phyloP scores from a whole-genome alignment of 129 eudicot species.

The Daucus carota region DNA sequence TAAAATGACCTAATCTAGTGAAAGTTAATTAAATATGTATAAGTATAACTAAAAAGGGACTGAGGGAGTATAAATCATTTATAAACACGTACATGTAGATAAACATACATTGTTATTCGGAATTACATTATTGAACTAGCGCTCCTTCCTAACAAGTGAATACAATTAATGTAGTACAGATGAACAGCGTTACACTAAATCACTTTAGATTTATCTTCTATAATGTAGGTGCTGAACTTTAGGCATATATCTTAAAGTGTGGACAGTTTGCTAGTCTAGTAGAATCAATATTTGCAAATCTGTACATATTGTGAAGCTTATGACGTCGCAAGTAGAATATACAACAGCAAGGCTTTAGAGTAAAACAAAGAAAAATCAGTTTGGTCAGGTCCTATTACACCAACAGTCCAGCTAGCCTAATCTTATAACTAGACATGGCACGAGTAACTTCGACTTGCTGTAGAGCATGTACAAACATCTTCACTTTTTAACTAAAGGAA shows the following conservation, averaged over 20 bases:
- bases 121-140: neutral
- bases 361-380: neutral
- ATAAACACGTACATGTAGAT: neutral
- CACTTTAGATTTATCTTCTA: neutral
- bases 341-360: neutral
- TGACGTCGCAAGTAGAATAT: neutral
- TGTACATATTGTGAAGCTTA: neutral
- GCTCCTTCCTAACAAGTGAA: neutral
- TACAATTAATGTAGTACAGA: neutral
- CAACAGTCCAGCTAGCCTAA: neutral
- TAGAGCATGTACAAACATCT: neutral
- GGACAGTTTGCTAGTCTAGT: neutral
- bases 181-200: neutral
- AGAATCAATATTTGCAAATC: neutral
- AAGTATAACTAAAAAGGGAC: too few species aligned
- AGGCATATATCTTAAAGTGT: neutral
- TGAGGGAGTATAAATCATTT: neutral
- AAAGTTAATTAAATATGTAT: neutral
- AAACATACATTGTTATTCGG: neutral
- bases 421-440: neutral
- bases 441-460: neutral
- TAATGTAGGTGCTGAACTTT: neutral
- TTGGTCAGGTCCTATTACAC: neutral
- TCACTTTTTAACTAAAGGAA: neutral
- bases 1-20: neutral